phyloP scores from a whole-genome alignment of 345 rosid species.

The Citrus unshiu region DNA sequence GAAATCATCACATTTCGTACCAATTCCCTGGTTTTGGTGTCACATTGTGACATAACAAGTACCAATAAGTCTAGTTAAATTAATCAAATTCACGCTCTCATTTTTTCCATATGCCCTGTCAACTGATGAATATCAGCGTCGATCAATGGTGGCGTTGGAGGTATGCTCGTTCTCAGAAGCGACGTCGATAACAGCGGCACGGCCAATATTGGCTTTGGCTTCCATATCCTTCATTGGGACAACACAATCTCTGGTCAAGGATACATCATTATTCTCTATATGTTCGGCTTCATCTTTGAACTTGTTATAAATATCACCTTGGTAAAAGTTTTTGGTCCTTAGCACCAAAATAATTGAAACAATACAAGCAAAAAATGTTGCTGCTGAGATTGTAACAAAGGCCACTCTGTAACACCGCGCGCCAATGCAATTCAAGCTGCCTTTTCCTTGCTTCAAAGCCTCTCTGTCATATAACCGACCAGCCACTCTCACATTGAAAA shows the following conservation, averaged over 20 bases:
- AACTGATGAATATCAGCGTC: too few species aligned
- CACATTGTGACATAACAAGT: too few species aligned
- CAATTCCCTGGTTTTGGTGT: too few species aligned
- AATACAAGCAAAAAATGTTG: conserved; percentile 33
- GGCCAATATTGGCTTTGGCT: not conserved
- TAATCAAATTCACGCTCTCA: too few species aligned
- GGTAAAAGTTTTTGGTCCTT: conserved; percentile 46
- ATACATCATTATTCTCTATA: too few species aligned
- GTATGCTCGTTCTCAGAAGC: not conserved
- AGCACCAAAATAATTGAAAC: conserved; percentile 31
- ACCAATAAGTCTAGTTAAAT: too few species aligned
- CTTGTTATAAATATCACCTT: conserved; percentile 46
- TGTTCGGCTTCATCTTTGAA: conserved; percentile 27
- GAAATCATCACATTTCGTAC: too few species aligned
- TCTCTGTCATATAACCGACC: conserved; percentile 51
- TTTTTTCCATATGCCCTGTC: too few species aligned
- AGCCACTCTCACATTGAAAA: conserved; percentile 42
- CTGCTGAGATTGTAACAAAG: conserved; percentile 35
- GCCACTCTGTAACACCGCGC: conserved; percentile 37
- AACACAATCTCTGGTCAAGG: too few species aligned
- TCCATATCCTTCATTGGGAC: not conserved
- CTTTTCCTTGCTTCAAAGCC: conserved; percentile 36
- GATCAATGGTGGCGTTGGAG: too few species aligned
- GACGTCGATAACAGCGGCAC: not conserved
- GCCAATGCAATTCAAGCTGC: conserved; percentile 37